Base-by-base conservation (phyloP, 164 flowering plant species). In the Vitis labrusca region DNA sequence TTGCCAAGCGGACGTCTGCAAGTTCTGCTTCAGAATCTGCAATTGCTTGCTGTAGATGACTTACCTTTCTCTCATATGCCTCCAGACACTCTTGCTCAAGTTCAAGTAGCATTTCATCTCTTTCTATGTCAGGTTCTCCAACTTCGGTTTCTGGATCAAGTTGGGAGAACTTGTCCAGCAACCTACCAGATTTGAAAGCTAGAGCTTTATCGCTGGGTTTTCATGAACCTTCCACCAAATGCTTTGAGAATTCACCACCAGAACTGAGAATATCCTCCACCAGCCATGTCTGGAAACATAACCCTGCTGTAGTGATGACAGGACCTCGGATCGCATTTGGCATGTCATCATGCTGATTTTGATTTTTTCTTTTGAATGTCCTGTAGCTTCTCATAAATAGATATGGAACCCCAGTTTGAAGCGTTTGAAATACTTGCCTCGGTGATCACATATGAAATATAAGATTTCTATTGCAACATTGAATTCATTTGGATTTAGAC, bases 71-170 rank as follows among this genome's bases (percentile, higher is more conserved):
- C 74, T 83, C 79, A 66, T 91, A 92, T n/a, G 82, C 88, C 54
- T 84, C 90, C 9, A 92, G 67, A 73, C 98, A 92, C 77, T 85
- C 89, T 78, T 81, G 82, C 77, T 93, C 96, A 64, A 93, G 78
- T 62, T 89, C 87, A 52, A 76, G 67, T 11, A 93, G 72, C 89
- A 84, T 82, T 59, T 66, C 78, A 71, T 93, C 93, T 77, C 86
- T 87, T 48, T 86, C 85, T 52, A 23, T 64, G 17, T 84, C 89
- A 47, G 88, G 5, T 73, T 89, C 48, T 58, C 81, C 79, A 52
- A 79, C 52, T 79, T 82, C 85, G 73, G 82, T 77, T 71, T 86
- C 86, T 64, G 52, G 81, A 62, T 75, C 80, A 54, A 80, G 71
- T 44, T 77, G 76, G 17, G 87, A 81, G 56, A 84, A 76, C 57